These are phyloP conservation scores for Saccharomyces cerevisiae DNA, from an alignment of 805 yeast genomes.

Conservation along the genomic window DNA sequence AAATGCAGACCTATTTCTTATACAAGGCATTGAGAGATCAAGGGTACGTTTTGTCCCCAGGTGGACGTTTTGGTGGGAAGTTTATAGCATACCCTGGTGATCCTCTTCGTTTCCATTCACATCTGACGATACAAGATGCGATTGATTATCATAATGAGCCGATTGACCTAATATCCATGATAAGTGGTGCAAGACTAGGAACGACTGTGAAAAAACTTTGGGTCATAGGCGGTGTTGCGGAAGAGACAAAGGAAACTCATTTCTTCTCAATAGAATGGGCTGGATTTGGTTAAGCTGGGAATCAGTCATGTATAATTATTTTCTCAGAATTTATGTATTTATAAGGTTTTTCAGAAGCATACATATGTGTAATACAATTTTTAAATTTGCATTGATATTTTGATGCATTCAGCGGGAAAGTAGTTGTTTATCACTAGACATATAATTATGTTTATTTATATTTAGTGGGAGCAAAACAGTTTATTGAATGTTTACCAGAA, in stretches of 20 bases:
- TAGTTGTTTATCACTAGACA: too few relatives aligned
- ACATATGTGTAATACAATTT: too few relatives aligned
- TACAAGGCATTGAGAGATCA: conserved; percentile 17
- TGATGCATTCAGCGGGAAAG: too few relatives aligned
- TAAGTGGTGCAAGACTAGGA: conserved; percentile 85
- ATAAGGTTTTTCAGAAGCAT: not conserved
- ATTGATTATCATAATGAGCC: conserved; percentile 38
- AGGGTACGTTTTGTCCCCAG: conserved; percentile 65
- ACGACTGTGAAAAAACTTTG: conserved; percentile 86
- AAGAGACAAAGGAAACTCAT: conserved; percentile 26
- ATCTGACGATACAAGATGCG: conserved; percentile 53
- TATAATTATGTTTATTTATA: too few relatives aligned
- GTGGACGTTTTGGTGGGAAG: conserved; percentile 83
- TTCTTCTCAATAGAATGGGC: conserved; percentile 90
- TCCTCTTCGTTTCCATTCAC: conserved; percentile 84
- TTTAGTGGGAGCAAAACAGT: too few relatives aligned
- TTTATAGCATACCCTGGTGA: conserved; percentile 93
- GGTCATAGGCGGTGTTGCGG: conserved; percentile 43
- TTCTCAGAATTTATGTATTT: not conserved
- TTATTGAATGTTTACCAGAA: too few relatives aligned
- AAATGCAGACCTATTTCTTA: not conserved
- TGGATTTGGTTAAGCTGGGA: conserved; percentile 62
- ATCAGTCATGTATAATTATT: not conserved
- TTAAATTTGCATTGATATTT: too few relatives aligned
- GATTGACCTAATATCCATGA: conserved; percentile 47